These are phyloP conservation scores for Xylariales sp. DNA, from an alignment of 2,329 filamentous ascomycete species.

Conservation along the genomic window DNA sequence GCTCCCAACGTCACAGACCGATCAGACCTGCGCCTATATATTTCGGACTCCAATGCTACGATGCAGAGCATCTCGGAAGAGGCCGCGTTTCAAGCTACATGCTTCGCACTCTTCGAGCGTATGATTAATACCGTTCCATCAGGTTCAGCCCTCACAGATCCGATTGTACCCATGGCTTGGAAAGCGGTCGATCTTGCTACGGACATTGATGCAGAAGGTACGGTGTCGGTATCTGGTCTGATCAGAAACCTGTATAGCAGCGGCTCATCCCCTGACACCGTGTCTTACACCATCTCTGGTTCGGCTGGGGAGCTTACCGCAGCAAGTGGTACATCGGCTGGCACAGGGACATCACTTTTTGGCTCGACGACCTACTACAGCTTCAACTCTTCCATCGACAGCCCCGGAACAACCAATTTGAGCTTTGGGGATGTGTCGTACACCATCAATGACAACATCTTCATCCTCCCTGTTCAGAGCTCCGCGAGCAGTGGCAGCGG, in stretches of 20 bases:
- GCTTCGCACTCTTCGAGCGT: slow-evolving; percentile 4
- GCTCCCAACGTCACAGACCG: slow-evolving; percentile 2
- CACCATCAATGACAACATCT: slow-evolving; percentile 4
- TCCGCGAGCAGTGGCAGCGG: background rate
- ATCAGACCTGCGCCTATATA: slow-evolving; percentile 6
- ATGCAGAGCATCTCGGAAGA: slow-evolving; percentile 6
- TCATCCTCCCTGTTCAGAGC: slow-evolving; percentile 4
- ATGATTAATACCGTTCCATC: slow-evolving; percentile 5
- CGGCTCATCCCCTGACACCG: background rate
- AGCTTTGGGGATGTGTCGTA: slow-evolving; percentile 2
- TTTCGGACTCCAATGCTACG: slow-evolving; percentile 4
- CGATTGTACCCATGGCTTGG: slow-evolving; percentile 6
- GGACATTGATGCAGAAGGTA: background rate
- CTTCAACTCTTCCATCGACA: slow-evolving; percentile 5
- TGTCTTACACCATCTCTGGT: background rate
- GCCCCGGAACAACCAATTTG: slow-evolving; percentile 2
- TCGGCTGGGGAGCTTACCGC: background rate
- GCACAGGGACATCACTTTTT: slow-evolving; percentile 1
- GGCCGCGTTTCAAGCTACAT: background rate
- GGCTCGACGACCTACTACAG: slow-evolving; percentile 2
- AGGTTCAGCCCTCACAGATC: background rate
- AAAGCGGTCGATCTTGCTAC: slow-evolving; percentile 4
- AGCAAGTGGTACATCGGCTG: background rate
- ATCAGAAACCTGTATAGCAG: slow-evolving; percentile 5
- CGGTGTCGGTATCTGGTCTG: slow-evolving; percentile 1